Evolutionary conservation across 176 grass and related monocot genomes (phyloP), one percentile per base, ranked within the genome.

Genomic region (Dactylis glomerata): DNA sequence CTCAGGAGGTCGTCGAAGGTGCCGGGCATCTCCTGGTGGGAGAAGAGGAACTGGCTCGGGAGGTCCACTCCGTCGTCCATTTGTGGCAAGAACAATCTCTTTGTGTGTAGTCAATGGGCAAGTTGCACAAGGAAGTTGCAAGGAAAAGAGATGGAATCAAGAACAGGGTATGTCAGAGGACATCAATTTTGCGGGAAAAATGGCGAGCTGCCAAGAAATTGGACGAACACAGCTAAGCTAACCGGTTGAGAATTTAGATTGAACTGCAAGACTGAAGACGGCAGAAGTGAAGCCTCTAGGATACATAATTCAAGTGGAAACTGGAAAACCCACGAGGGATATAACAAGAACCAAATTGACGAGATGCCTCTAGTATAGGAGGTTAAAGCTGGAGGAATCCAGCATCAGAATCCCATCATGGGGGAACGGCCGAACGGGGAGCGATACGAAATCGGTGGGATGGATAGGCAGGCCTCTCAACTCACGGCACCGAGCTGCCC

Each of bases 1-100:
- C 73, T 87, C 22, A 99, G 17, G 71, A 96, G 74, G 7, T 95
- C 89, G 61, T 93, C 91, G 79, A 95, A 95, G 76, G 85, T 70
- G 51, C 68, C 88, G 9, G 87, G 82, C 82, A 93, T 88, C 15
- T 96, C 92, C 0, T 67, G 83, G 78, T 75, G 76, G 31, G 80
- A 83, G 76, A 92, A 92, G 41, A 92, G 84, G 17, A 93, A 81
- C 15, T 90, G 90, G 82, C 72, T 33, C 17, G 72, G 72, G 27
- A 52, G 72, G 72, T 75, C 72, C 45, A 22, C 72, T 30, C 72
- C 72, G 28, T 50, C 72, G 0, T 75, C 72, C 72, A 75, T 99
- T 73, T 12, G 72, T 13, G 27, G 16, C 72, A 22, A 51, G 72
- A 51, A 75, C 45, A 33, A 75, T 6, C 46, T 12, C 72, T 75